phyloP scores from a whole-genome alignment of 768 basidiomycete species.

The Stropharia rugosoannulata region DNA sequence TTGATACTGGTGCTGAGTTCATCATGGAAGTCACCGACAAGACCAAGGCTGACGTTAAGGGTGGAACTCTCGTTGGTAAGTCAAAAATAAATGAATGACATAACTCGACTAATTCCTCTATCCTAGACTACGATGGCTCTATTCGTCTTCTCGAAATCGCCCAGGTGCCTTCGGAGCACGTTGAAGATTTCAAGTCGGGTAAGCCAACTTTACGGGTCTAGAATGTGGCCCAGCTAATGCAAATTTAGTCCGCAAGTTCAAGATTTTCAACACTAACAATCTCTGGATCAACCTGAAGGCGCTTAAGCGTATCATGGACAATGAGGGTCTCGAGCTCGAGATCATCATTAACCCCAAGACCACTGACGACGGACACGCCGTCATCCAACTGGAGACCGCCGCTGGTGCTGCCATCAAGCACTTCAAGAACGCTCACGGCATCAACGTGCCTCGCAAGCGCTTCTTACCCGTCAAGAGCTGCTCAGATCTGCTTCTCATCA shows the following conservation, averaged over 20 bases:
- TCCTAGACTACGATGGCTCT: conserved; percentile 75
- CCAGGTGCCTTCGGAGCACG: conserved; percentile 90
- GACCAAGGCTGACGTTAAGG: conserved; percentile 83
- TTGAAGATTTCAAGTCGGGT: conserved; percentile 92
- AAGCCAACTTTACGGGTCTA: conserved; percentile 9
- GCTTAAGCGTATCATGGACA: conserved; percentile 88
- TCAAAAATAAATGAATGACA: neutral
- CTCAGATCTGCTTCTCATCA: conserved; percentile 87
- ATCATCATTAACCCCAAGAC: conserved; percentile 94
- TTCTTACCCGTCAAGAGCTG: conserved; percentile 92
- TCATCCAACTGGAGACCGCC: conserved; percentile 90
- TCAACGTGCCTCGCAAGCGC: conserved; percentile 92
- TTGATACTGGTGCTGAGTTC: conserved; percentile 79
- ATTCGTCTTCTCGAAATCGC: conserved; percentile 91
- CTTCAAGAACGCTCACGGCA: conserved; percentile 88
- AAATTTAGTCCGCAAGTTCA: conserved; percentile 76
- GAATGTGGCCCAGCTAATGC: conserved; percentile 6
- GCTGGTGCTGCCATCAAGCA: conserved; percentile 94
- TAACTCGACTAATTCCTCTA: neutral
- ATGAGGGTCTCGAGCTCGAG: conserved; percentile 85
- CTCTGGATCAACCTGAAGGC: conserved; percentile 82
- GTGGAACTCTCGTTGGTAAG: conserved; percentile 78
- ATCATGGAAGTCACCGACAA: conserved; percentile 97
- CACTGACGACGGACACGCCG: conserved; percentile 81
- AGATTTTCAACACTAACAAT: conserved; percentile 90